These are phyloP conservation scores for Triticum urartu DNA, from an alignment of 176 grass and related monocot species.

Conservation along the genomic window DNA sequence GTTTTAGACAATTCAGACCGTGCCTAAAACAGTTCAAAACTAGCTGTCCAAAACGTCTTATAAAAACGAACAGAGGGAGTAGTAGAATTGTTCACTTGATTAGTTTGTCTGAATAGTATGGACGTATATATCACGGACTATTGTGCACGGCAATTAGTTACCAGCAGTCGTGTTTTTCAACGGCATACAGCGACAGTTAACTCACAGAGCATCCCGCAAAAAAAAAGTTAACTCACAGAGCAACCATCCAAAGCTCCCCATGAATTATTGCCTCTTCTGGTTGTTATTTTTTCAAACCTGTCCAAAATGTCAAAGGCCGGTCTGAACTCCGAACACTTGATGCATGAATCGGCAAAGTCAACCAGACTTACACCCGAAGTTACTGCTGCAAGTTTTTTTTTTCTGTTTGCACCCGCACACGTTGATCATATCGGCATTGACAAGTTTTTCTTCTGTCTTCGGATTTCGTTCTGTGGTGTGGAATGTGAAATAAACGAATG, in stretches of 20 bases:
- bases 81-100: background rate
- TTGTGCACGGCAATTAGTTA: background rate
- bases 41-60: too few relatives aligned
- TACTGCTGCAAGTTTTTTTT: background rate
- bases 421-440: background rate
- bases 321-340: background rate
- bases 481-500: background rate
- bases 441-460: background rate
- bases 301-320: background rate
- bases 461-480: background rate
- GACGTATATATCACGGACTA: background rate
- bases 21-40: too few relatives aligned
- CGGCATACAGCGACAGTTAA: background rate
- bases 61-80: too few relatives aligned
- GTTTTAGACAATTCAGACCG: too few relatives aligned
- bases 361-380: constrained; percentile 21
- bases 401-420: background rate
- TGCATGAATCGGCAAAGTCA: background rate
- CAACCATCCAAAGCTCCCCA: background rate
- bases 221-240: background rate
- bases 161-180: background rate
- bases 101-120: background rate
- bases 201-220: background rate
- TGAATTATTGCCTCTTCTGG: background rate
- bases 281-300: constrained; percentile 22